Conservation (phyloP, 192 early-diverging fungal species). For the Chytriomyces confervae region DNA sequence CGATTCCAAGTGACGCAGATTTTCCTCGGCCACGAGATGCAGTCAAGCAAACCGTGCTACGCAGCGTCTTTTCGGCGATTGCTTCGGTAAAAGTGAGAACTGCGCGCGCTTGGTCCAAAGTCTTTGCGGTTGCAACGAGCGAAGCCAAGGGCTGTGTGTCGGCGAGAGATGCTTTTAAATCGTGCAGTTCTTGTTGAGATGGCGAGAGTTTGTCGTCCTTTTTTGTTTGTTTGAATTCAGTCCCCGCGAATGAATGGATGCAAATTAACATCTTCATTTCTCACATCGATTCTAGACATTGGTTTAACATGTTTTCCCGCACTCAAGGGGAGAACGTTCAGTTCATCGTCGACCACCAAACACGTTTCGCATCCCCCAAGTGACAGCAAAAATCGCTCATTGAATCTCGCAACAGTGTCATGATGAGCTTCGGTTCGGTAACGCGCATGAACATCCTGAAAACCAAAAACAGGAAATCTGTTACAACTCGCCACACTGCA, state of each 20-base stretch:
- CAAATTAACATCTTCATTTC: not conserved
- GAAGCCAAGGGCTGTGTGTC: conserved; percentile 92
- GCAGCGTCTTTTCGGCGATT: conserved; percentile 92
- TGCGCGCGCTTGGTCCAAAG: conserved; percentile 96
- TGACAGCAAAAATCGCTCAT: conserved; percentile 96
- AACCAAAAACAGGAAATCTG: not conserved
- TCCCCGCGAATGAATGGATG: not conserved
- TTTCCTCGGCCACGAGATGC: conserved; percentile 97
- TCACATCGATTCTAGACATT: conserved; percentile 59
- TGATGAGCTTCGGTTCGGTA: conserved; percentile 94
- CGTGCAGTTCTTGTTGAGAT: conserved; percentile 69
- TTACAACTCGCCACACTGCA: not conserved
- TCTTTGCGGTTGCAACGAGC: conserved; percentile 78
- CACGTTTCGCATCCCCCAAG: conserved; percentile 86
- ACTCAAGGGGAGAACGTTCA: conserved; percentile 95
- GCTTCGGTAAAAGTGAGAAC: conserved; percentile 96
- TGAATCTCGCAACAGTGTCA: conserved; percentile 94
- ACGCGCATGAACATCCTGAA: conserved; percentile 89
- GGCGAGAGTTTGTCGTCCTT: conserved; percentile 44
- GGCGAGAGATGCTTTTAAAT: conserved; percentile 83
- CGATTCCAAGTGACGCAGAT: conserved; percentile 92
- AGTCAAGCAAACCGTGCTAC: conserved; percentile 90
- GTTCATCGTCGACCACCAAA: conserved; percentile 95
- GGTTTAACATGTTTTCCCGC: conserved; percentile 94
- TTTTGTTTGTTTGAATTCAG: not conserved